phyloP scores from a whole-genome alignment of 2,329 filamentous ascomycete species.

The Proliferodiscus dingleyae region DNA sequence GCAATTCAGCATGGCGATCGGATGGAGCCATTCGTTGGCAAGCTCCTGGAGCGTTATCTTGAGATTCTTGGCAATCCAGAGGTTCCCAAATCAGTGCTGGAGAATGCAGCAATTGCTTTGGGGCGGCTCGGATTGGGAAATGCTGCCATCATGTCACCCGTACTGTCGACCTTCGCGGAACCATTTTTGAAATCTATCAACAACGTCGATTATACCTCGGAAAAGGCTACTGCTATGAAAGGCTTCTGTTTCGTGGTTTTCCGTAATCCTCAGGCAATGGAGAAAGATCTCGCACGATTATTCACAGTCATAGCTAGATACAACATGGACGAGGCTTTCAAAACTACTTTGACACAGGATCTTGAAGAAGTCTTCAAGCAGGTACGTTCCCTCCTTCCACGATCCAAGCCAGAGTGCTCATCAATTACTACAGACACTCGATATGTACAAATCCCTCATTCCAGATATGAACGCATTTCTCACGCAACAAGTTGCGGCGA shows the following conservation, averaged over 20 bases:
- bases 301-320: slow-evolving; percentile 81
- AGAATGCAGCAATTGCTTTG: slow-evolving; percentile 91
- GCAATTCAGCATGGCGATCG: slow-evolving; percentile 70
- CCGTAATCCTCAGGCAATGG: slow-evolving; percentile 87
- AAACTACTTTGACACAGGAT: slow-evolving; percentile 26
- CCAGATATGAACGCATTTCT: slow-evolving; percentile 49
- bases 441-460: slow-evolving; percentile 50
- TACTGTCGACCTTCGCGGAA: slow-evolving; percentile 73
- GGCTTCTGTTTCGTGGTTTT: slow-evolving; percentile 83
- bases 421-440: slow-evolving; percentile 39
- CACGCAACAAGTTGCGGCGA: slow-evolving; percentile 18
- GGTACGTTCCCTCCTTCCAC: slow-evolving; percentile 18
- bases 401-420: slow-evolving; percentile 10
- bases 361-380: slow-evolving; percentile 29
- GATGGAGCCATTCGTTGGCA: slow-evolving; percentile 72
- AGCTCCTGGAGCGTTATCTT: slow-evolving; percentile 71
- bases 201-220: slow-evolving; percentile 80
- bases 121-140: slow-evolving; percentile 81
- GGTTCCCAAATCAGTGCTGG: slow-evolving; percentile 79
- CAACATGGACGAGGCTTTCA: slow-evolving; percentile 53
- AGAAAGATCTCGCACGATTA: slow-evolving; percentile 75
- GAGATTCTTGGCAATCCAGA: slow-evolving; percentile 80
- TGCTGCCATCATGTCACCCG: slow-evolving; percentile 69
- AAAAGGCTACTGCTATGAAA: slow-evolving; percentile 90
- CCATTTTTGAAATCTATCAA: slow-evolving; percentile 78